phyloP scores from a whole-genome alignment of 2,329 filamentous ascomycete genomes.

The Camptophora hylomeconis region DNA sequence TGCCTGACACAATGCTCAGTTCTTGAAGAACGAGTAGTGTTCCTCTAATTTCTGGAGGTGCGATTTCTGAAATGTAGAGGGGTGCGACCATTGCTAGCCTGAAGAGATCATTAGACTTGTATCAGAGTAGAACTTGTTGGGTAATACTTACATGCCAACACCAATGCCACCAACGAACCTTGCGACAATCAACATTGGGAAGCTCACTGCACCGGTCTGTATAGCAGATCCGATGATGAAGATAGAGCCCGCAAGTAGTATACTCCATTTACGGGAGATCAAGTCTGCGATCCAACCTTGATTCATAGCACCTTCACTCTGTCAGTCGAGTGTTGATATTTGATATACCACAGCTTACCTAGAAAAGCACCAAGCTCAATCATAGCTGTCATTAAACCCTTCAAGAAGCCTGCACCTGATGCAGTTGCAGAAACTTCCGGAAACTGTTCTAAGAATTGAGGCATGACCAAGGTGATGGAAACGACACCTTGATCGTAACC shows the following conservation, averaged over 20 bases:
- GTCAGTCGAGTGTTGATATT: conserved; percentile 7
- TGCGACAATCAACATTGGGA: conserved; percentile 38
- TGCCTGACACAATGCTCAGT: conserved; percentile 26
- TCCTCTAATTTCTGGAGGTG: conserved; percentile 25
- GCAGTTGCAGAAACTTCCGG: conserved; percentile 28
- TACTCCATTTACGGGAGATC: conserved; percentile 39
- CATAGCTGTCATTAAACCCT: conserved; percentile 40
- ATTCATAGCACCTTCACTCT: conserved; percentile 25
- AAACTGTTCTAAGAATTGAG: conserved; percentile 36
- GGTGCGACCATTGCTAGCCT: conserved; percentile 37
- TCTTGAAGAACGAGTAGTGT: conserved; percentile 27
- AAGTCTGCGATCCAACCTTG: conserved; percentile 40
- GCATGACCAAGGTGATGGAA: conserved; percentile 38
- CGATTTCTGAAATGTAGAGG: conserved; percentile 41
- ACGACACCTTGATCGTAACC: conserved; percentile 35
- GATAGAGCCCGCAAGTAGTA: conserved; percentile 37
- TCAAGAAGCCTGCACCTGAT: conserved; percentile 27
- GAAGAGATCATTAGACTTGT: too few species aligned
- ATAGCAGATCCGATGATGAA: conserved; percentile 39
- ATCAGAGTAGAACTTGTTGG: not conserved
- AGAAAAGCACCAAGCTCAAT: conserved; percentile 40
- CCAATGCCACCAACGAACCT: conserved; percentile 38
- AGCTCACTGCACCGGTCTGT: conserved; percentile 38
- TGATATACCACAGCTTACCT: conserved; percentile 7
- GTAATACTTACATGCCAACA: conserved; percentile 34